Base-by-base conservation (phyloP, 139 green algal genomes). In the Haematococcus lacustris region DNA sequence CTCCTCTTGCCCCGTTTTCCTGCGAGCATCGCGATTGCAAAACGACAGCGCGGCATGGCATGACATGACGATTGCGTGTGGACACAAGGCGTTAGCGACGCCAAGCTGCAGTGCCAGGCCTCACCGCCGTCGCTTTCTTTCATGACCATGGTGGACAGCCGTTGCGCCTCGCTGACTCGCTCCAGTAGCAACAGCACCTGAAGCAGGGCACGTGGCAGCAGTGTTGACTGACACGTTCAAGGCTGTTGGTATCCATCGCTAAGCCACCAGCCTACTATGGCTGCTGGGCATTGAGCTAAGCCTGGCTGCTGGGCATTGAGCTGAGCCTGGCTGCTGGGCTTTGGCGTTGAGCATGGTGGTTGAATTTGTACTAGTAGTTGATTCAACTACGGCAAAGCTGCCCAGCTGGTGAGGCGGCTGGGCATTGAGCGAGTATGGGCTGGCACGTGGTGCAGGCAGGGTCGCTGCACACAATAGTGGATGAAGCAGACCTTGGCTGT, bases 111-210 rank as follows among this genome's bases (percentile, higher is more conserved):
- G 26, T 30, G 26, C 53, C 21, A 64, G 21, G 53, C 26, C 26
- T 64, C 21, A 35, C 21, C 66, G 41, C 67, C 73, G 50, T 90
- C 86, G 28, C 73, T 74, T 76, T 91, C 86, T 41, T 86, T 84
- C 83, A 92, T 88, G 79, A 93, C 88, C 85, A 93, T 92, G 30
- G 89, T 92, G 1, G 92, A 89, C 41, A 97, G 80, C 41, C 90
- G 82, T 75, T 93, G 88, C 6, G 92, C 92, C 40, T 96, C 90
- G 21, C 70, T 78, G 47, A 96, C 90, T 0, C 91, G 82, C 85
- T 97, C 93, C 57, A 91, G 76, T 74, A 97, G 75, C 74, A 96
- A 43, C 75, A 96, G 73, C 41, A 93, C 91, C 53, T 64, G 53
- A 82, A 69, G 13, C 47, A 57, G 47, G 47, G 13, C 47, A 57